Conservation (phyloP, 345 rosid genomes). For the Barbarea vulgaris region DNA sequence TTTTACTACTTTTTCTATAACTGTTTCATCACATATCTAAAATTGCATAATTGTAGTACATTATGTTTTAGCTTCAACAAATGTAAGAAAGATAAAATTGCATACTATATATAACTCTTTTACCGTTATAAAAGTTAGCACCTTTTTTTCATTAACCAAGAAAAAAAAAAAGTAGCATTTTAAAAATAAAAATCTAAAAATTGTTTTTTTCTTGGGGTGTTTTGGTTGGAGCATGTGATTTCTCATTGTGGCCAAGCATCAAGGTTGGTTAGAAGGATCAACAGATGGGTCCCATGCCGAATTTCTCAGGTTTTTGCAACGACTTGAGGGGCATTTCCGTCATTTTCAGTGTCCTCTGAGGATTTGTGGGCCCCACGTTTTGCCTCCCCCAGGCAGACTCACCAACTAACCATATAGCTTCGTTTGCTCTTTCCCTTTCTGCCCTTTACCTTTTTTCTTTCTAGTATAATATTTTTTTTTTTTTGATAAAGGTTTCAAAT, state of each 20-base stretch:
- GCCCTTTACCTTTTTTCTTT: not conserved
- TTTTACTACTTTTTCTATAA: no score
- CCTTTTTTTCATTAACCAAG: not conserved
- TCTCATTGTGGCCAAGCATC: constrained; percentile 34
- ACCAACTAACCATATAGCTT: constrained; percentile 19
- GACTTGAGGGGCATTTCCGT: constrained; percentile 20
- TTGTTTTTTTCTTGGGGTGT: not conserved
- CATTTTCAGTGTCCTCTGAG: not conserved
- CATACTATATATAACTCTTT: not conserved
- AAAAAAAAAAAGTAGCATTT: not conserved
- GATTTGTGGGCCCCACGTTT: not conserved
- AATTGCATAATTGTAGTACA: not conserved
- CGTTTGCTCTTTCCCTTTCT: not conserved
- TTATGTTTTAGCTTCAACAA: not conserved
- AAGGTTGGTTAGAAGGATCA: constrained; percentile 29
- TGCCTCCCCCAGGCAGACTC: not conserved
- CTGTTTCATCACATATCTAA: not conserved
- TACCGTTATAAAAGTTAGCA: not conserved
- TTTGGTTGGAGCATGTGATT: constrained; percentile 39
- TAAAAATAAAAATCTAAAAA: not conserved
- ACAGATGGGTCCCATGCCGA: constrained; percentile 26
- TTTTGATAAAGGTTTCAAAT: not conserved
- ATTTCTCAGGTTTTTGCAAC: constrained; percentile 27
- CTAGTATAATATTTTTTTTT: not conserved
- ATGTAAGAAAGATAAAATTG: not conserved